Evolutionary conservation across 2,329 filamentous ascomycete species (phyloP), one percentile per base, ranked within the genome.

Genomic region (Penicillium sp.): DNA sequence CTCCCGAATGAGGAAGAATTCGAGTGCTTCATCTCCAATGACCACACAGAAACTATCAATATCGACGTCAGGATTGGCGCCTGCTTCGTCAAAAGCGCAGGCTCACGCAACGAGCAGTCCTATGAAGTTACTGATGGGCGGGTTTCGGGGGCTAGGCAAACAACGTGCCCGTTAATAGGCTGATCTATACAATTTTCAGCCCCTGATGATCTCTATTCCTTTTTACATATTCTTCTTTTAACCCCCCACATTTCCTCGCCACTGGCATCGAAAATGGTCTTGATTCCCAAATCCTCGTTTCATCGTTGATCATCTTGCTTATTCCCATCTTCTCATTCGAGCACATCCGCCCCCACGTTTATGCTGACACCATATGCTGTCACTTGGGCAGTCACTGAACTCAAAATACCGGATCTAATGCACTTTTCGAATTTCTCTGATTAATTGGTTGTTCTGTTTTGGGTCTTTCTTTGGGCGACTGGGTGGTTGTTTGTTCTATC

Each of bases 121-220:
- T 6, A 59, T 59, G 52, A 59, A 56, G 23, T 48, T 53, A 16
- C 26, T 59, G 47, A 55, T 59, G 52, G 57, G 57, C 47, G 53
- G 57, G 11, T 55, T 59, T 28, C 45, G 52, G 57, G 53, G 56
- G 21, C 56, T 58, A 50, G 51, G 56, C 1, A 55, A 55, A 33
- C 52, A 55, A 26, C 52, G 52, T 14, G 16, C 21, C 28, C 52
- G 52, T 6, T 43, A 40, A 35, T 40, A 35, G 9, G 40, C 20
- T 18, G 18, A 43, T 16, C 3, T 35, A 5, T 14, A 35, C 5
- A 28, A 9, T 43, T 24, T 21, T 46, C 18, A n/a, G 18, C 42
- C 42, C 42, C 42, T 46, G 42, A 46, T 46, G 42, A 5, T 46
- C 18, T 21, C 28, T 12, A n/a, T n/a, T n/a, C n/a, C n/a, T n/a